Base-by-base conservation (phyloP, 176 grass and related monocot species). In the Musa troglodytarum region DNA sequence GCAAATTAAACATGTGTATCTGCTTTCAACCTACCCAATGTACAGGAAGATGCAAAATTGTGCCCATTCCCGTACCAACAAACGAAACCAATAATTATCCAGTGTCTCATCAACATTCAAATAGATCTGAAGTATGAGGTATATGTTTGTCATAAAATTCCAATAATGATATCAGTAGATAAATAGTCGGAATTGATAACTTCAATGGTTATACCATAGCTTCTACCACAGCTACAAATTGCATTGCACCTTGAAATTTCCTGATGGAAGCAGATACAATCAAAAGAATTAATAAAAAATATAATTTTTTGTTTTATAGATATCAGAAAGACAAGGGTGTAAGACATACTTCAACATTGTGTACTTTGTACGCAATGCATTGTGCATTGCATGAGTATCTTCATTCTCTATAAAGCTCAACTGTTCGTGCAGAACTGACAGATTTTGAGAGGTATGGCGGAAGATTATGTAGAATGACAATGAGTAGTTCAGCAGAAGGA, bases 201-300 rank as follows among this genome's bases (percentile, higher is more conserved):
- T 26, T 71, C 11, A 57, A 58, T 1, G 19, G 26, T 25, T 62
- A 1, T 91, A 98, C 94, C 90, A 98, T 73, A 89, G 93, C 90
- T 76, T 93, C 92, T 80, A 85, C 84, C 64, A 98, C 77, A 43
- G 88, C 88, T 6, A 87, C 86, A 63, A 98, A 85, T 82, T 98
- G 94, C 94, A 98, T 98, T 54, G 90, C 90, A 22, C 84, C 84
- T 82, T 93, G 94, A 84, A 98, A 98, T 87, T 88, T 93, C 90
- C 94, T 93, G 86, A 50, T 58, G 24, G 34, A 63, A 21, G 1
- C 20, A 74, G 52, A 43, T 26, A 22, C 21, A 74, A 24, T 51
- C 10, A 26, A 21, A 73, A 8, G 11, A 26, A 25, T 12, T 16
- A 57, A n/a, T 24, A 2, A 1, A 68, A 68, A 34, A 68, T 15